Base-by-base conservation (phyloP, 1,139 yeast species). In the Candida sanyaensis region DNA sequence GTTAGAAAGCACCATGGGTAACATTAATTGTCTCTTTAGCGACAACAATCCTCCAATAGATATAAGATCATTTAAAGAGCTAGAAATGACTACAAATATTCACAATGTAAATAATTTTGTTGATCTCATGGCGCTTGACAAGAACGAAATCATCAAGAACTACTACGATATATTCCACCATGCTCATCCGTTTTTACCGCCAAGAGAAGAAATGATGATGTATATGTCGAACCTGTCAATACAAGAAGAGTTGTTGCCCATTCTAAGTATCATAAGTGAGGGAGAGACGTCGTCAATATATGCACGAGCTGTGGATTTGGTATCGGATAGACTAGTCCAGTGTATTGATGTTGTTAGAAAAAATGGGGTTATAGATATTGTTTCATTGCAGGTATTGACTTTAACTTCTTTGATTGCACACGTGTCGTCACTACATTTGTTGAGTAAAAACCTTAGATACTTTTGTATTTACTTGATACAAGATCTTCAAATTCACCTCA, bases 171-270 rank as follows among this genome's bases (percentile, higher is more conserved):
- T 54, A 13, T 75, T 77, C 53, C 78, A 77, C 50, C 51, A 50
- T 23, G 57, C 72, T 1, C 82, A 78, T 54, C 83, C 83, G 2
- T 60, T 78, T 30, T 56, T 77, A 44, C 81, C 82, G 0, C 66
- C 71, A 2, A 48, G 57, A 32, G 56, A 58, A 5, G 68, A 73
- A 28, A 62, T 77, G 4, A 45, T 59, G 10, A 51, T 56, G 1
- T 76, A 66, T 49, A 53, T 76, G 11, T 51, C 56, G 5, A 47
- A 63, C 5, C 56, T 68, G 1, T 68, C 71, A 0, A 54, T 66
- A 32, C 70, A 69, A 31, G 61, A 60, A 28, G 81, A 77, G 52
- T 50, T 76, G n/a, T 44, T 77, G 4, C 62, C 69, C 2, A 68
- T 75, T 1, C 74, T 77, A 78, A 74, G 75, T 51, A 55, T 77